These are phyloP conservation scores for Annulohypoxylon moriforme DNA, from an alignment of 495 filamentous ascomycete species.

Conservation along the genomic window DNA sequence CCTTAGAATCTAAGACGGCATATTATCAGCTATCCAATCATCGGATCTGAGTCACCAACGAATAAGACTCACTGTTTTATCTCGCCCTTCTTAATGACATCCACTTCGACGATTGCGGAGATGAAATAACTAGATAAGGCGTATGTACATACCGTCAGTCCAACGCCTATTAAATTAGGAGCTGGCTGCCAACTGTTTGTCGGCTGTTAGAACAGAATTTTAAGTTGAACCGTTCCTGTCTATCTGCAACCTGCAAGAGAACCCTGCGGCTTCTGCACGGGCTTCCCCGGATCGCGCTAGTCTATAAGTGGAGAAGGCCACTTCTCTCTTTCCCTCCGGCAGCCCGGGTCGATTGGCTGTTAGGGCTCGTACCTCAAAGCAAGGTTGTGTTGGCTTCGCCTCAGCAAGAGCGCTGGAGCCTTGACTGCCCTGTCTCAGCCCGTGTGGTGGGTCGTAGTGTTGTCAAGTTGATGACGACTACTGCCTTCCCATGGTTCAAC, in stretches of 20 bases:
- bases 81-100: conserved; percentile 13
- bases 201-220: conserved; percentile 20
- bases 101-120: conserved; percentile 17
- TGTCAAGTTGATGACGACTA: conserved; percentile 40
- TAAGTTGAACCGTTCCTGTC: conserved; percentile 27
- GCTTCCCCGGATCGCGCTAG: conserved; percentile 31
- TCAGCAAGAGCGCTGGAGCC: conserved; percentile 23
- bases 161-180: neutral
- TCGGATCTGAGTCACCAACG: neutral
- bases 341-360: conserved; percentile 15
- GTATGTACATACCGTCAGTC: neutral
- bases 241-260: conserved; percentile 21
- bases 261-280: conserved; percentile 25
- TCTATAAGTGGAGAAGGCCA: conserved; percentile 9
- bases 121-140: conserved; percentile 15
- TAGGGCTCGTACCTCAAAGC: neutral
- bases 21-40: neutral
- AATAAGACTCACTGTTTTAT: conserved; percentile 21
- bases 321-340: conserved; percentile 12
- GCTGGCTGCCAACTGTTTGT: conserved; percentile 12
- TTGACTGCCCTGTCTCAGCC: conserved; percentile 30
- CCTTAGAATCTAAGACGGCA: neutral
- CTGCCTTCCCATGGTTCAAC: conserved; percentile 12
- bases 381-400: conserved; percentile 31
- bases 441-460: conserved; percentile 20